Conservation (phyloP, 2,329 filamentous ascomycete genomes). For the Aspergillus piperis region DNA sequence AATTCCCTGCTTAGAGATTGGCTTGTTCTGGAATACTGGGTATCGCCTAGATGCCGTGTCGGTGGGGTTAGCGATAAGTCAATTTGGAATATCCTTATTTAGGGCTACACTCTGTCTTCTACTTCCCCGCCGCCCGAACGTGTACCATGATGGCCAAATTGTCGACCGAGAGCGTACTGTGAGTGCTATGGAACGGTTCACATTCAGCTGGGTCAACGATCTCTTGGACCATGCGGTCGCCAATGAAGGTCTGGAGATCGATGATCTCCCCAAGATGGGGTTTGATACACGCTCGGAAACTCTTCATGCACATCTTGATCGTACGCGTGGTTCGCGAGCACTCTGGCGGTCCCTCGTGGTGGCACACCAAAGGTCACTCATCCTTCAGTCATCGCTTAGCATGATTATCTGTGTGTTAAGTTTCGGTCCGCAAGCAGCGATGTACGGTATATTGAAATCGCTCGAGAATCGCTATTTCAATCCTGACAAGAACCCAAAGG, state of each 20-base stretch:
- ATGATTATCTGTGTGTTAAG: slow-evolving; percentile 59
- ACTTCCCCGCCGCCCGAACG: slow-evolving; percentile 67
- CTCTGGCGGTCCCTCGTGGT: slow-evolving; percentile 64
- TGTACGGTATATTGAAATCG: slow-evolving; percentile 64
- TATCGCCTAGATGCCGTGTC: slow-evolving; percentile 22
- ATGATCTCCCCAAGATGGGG: slow-evolving; percentile 64
- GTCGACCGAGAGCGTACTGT: slow-evolving; percentile 67
- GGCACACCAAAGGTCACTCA: slow-evolving; percentile 59
- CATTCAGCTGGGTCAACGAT: slow-evolving; percentile 63
- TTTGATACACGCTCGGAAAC: slow-evolving; percentile 55
- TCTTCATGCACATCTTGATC: slow-evolving; percentile 53
- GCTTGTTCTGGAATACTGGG: slow-evolving; percentile 34
- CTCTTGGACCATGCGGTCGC: slow-evolving; percentile 58
- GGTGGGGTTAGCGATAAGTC: slow-evolving; percentile 52
- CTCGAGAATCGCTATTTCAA: slow-evolving; percentile 59
- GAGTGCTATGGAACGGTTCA: slow-evolving; percentile 63
- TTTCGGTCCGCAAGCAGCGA: slow-evolving; percentile 70
- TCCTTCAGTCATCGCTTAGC: slow-evolving; percentile 62
- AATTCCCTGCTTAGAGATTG: slow-evolving; percentile 27
- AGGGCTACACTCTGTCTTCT: slow-evolving; percentile 47
- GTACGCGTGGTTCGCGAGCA: slow-evolving; percentile 34
- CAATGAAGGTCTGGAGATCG: slow-evolving; percentile 62
- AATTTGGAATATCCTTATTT: slow-evolving; percentile 45
- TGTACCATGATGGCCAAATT: slow-evolving; percentile 59
- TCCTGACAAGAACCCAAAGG: slow-evolving; percentile 31